Conservation (phyloP, 148 eudicot genomes). For the Chenopodium album region DNA sequence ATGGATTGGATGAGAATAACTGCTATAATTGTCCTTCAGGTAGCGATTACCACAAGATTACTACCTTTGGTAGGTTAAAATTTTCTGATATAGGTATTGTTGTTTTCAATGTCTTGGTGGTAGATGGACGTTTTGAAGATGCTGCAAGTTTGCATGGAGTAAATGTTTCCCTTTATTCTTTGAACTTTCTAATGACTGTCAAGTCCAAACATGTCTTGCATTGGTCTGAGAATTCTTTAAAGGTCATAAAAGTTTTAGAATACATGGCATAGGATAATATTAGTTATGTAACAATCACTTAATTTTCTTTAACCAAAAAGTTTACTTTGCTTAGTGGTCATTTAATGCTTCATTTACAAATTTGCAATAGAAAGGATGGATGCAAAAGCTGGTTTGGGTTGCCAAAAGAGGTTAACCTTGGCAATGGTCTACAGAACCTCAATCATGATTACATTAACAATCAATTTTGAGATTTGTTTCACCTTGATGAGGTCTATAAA, state of each 20-base stretch:
- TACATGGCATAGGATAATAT: background rate
- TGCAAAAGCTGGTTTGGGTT: constrained; percentile 1
- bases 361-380: background rate
- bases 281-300: background rate
- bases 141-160: background rate
- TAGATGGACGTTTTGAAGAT: constrained; percentile 8
- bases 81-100: background rate
- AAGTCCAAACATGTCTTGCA: background rate
- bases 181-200: background rate
- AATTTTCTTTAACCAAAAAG: background rate
- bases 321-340: background rate
- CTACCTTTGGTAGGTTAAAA: background rate
- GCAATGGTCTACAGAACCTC: background rate
- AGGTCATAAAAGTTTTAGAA: background rate
- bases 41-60: constrained; percentile 22
- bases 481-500: background rate
- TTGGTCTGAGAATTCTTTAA: background rate
- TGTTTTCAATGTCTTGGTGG: background rate
- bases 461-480: background rate
- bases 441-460: background rate
- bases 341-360: background rate
- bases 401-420: background rate
- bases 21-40: constrained; percentile 65
- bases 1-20: constrained; percentile 57
- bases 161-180: background rate